These are phyloP conservation scores for Ramaria rubella DNA, from an alignment of 768 basidiomycete genomes.

Conservation along the genomic window DNA sequence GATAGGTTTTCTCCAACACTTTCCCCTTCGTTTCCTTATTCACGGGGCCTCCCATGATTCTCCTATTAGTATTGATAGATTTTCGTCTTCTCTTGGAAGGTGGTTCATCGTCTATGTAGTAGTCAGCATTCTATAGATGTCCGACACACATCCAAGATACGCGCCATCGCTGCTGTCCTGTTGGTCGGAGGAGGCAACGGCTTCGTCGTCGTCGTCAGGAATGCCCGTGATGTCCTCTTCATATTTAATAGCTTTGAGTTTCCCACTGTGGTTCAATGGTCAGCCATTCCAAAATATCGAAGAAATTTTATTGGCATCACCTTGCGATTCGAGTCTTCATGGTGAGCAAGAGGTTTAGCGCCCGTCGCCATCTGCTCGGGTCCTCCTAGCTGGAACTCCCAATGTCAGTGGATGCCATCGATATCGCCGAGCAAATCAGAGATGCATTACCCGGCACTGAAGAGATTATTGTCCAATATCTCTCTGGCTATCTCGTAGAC, in stretches of 20 bases:
- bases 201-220: neutral
- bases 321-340: conserved; percentile 14
- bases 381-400: no score
- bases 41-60: neutral
- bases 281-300: neutral
- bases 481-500: conserved; percentile 83
- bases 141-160: neutral
- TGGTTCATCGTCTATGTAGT: neutral
- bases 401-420: conserved; percentile 33
- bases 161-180: neutral
- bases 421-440: conserved; percentile 77
- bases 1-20: neutral
- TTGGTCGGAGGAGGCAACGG: neutral
- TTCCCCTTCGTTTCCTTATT: neutral
- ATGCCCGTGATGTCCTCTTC: neutral
- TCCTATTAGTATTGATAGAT: neutral
- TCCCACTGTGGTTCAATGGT: neutral
- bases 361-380: neutral
- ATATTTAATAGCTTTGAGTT: neutral
- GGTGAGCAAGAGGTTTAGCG: no score
- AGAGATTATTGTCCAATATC: conserved; percentile 79
- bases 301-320: neutral
- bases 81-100: neutral
- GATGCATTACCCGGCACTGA: conserved; percentile 66
- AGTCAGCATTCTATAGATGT: neutral